Percentiles rank a stretch among this genome's conserved stretches.
Evolutionary conservation across 176 grass and related monocot genomes (phyloP).

Genomic region (Secale cereale): DNA sequence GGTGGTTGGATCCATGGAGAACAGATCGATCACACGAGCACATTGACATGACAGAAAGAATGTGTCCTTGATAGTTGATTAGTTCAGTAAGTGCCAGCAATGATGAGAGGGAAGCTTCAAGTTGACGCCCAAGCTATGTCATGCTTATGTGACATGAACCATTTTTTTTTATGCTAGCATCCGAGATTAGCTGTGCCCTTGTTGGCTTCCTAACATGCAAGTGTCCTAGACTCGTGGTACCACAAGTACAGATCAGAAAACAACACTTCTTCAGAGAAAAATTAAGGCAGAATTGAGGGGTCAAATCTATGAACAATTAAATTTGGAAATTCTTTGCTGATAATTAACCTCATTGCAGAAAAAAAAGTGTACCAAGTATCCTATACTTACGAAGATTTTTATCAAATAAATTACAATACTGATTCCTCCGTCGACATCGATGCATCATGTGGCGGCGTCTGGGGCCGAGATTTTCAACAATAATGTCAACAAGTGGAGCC

Average conservation of each 20-base stretch:
- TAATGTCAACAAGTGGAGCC: constrained; percentile 22
- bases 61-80: neutral
- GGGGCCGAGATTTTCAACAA: constrained; percentile 35
- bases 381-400: no score
- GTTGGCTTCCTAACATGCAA: neutral
- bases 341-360: neutral
- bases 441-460: neutral
- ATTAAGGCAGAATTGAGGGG: neutral
- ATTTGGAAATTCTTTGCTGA: neutral
- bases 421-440: neutral
- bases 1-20: constrained; percentile 19
- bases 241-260: neutral
- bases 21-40: constrained; percentile 22
- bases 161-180: constrained; percentile 11
- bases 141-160: constrained; percentile 30
- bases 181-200: constrained; percentile 10
- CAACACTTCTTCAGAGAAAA: neutral
- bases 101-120: constrained; percentile 3
- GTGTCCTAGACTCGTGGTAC: neutral
- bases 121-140: constrained; percentile 24
- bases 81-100: neutral
- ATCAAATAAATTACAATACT: neutral
- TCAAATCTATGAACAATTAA: neutral
- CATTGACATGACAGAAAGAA: constrained; percentile 31
- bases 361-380: neutral